Base-by-base conservation (phyloP, 768 basidiomycete species). In the Cantharellus cinnabarinus region DNA sequence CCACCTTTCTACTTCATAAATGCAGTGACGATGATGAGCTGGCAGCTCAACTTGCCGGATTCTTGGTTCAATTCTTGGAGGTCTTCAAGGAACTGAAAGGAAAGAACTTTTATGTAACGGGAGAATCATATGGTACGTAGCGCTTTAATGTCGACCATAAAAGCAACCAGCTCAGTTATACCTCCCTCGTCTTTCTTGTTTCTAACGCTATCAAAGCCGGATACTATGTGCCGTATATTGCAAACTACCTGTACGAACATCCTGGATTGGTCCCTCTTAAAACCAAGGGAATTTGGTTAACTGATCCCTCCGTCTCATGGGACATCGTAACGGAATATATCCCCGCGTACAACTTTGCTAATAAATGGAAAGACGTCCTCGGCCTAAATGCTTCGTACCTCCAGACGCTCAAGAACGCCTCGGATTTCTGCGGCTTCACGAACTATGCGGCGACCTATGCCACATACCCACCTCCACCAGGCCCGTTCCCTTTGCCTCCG, bases 81-180 rank as follows among this genome's bases (percentile, higher is more conserved):
- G 78, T 88, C 2, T 88, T 88, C 70, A 72, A 72, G 0, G 85
- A 88, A 64, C 65, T 88, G 54, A 83, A 85, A 66, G 74, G 75
- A 29, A 85, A 83, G 71, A 84, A 82, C 5, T 70, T 85, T 3
- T 87, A 79, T 65, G 64, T 86, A 3, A 72, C 77, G 14, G 85
- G 85, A 35, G 84, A 86, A 71, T 57, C 56, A 37, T 57, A 57
- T 42, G 56, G 56, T 57, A 35, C 10, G 56, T 29, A 29, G 20
- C 20, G 20, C 20, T 29, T 29, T 29, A 29, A 29, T 29, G 20
- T 29, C 20, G 20, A 29, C 20, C 20, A 29, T 29, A 29, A 29
- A 29, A 29, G 20, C 20, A 29, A 29, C 20, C 20, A 29, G 20
- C 20, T 29, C 20, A 29, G 20, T 29, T 29, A 29, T 29, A 29